Evolutionary conservation across 2,329 filamentous ascomycete species (phyloP).

Genomic region (Alternaria hordeiaustralica): DNA sequence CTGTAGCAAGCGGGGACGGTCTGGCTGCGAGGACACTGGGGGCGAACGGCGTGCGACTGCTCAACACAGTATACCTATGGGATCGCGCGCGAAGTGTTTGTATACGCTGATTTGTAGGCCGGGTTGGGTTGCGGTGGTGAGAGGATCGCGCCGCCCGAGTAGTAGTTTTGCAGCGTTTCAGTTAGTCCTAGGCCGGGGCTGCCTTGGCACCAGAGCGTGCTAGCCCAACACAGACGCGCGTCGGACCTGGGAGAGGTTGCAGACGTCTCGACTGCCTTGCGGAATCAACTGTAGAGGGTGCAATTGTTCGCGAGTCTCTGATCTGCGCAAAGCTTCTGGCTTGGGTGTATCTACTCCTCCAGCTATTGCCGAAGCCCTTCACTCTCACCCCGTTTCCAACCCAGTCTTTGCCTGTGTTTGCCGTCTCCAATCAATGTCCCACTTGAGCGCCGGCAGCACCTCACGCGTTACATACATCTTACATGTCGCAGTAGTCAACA

Average conservation of each 20-base stretch:
- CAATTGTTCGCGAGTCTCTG: background rate
- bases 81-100: constrained; percentile 23
- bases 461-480: background rate
- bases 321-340: background rate
- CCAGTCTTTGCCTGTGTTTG: background rate
- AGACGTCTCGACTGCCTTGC: background rate
- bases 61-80: constrained; percentile 26
- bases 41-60: constrained; percentile 23
- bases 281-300: background rate
- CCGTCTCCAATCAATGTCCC: background rate
- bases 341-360: background rate
- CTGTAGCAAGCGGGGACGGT: constrained; percentile 31
- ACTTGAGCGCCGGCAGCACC: background rate
- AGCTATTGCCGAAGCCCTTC: background rate
- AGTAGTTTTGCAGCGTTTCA: constrained; percentile 34
- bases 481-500: background rate
- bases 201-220: constrained; percentile 8
- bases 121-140: constrained; percentile 33
- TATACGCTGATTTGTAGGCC: constrained; percentile 25
- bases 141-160: constrained; percentile 35
- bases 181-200: constrained; percentile 25
- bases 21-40: constrained; percentile 20
- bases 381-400: background rate
- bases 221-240: constrained; percentile 16
- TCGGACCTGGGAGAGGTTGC: constrained; percentile 2